phyloP scores from a whole-genome alignment of 208 protist species.

The Wallacemonas sp. region DNA sequence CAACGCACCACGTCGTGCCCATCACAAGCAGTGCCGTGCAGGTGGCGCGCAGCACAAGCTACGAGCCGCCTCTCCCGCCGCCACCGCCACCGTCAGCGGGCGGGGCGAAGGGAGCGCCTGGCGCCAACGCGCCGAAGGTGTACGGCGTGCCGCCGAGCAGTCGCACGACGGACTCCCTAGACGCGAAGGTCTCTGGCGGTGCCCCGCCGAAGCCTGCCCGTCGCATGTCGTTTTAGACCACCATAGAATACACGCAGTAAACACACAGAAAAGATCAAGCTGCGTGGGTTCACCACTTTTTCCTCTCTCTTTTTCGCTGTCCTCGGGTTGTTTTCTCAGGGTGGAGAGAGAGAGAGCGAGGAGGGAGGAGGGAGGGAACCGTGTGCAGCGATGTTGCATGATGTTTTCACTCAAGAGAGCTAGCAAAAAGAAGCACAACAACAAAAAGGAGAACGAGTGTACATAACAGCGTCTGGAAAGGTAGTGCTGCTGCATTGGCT shows the following conservation, averaged over 20 bases:
- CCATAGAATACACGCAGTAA: constrained; percentile 1
- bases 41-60: constrained; percentile 32
- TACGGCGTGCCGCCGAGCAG: constrained; percentile 9
- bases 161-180: not conserved
- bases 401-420: no score
- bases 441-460: no score
- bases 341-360: no score
- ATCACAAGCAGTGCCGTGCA: constrained; percentile 11
- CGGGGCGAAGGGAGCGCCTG: not conserved
- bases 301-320: no score
- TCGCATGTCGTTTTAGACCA: constrained; percentile 4
- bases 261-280: no score
- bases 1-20: not conserved
- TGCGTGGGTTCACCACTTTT: no score
- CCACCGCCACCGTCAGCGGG: constrained; percentile 32
- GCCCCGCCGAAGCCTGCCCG: not conserved
- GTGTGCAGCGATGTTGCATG: no score
- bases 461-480: no score
- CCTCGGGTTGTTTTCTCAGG: no score
- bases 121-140: not conserved
- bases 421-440: no score
- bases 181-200: not conserved
- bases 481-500: no score
- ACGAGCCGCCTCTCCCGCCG: constrained; percentile 35
- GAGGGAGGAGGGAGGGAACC: no score